Evolutionary conservation across 2,329 filamentous ascomycete genomes (phyloP).

Genomic region (Zasmidium cellare): DNA sequence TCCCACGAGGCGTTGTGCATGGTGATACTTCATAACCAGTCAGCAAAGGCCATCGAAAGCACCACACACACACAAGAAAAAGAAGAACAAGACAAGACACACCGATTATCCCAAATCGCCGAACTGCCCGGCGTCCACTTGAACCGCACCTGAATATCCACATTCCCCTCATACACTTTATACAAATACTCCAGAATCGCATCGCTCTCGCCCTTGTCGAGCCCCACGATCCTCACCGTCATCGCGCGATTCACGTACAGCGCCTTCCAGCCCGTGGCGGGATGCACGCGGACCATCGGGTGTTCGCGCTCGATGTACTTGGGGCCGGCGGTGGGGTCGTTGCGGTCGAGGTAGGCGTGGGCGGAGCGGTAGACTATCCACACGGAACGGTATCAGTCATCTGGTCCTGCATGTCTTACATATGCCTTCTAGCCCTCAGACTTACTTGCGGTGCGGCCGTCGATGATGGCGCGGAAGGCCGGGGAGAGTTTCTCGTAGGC

Average conservation of each 20-base stretch:
- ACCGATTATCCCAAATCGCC: slow-evolving; percentile 69
- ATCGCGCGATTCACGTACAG: slow-evolving; percentile 71
- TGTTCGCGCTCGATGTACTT: slow-evolving; percentile 67
- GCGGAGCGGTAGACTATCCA: slow-evolving; percentile 66
- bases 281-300: slow-evolving; percentile 69
- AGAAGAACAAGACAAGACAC: neutral
- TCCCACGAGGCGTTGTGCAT: slow-evolving; percentile 76
- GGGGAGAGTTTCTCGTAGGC: slow-evolving; percentile 74
- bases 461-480: slow-evolving; percentile 68
- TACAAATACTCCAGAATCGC: slow-evolving; percentile 66
- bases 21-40: slow-evolving; percentile 30
- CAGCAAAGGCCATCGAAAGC: neutral
- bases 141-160: slow-evolving; percentile 72
- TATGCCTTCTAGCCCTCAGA: no score
- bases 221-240: slow-evolving; percentile 66
- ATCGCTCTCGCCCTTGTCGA: slow-evolving; percentile 70
- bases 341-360: slow-evolving; percentile 66
- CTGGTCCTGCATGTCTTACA: no score
- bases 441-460: no score
- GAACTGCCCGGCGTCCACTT: slow-evolving; percentile 68
- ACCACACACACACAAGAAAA: no score
- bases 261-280: slow-evolving; percentile 72
- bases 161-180: slow-evolving; percentile 67
- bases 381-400: no score
- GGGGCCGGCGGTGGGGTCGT: slow-evolving; percentile 61